Conservation (phyloP, 352 stramenopile species). For the Phytophthora sp. region DNA sequence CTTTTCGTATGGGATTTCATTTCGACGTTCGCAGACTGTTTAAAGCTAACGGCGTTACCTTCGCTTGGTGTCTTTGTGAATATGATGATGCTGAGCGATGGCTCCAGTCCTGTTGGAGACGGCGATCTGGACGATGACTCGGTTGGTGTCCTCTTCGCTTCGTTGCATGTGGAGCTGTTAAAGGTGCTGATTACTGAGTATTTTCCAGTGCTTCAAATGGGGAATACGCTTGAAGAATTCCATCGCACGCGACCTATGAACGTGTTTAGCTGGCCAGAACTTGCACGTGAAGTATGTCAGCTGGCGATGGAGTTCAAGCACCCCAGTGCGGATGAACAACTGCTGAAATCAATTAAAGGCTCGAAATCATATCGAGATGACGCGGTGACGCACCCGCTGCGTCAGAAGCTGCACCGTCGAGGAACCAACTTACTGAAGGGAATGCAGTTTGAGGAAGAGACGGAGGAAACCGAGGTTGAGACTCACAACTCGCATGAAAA, state of each 20-base stretch:
- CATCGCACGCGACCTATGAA: constrained; percentile 79
- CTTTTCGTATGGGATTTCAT: constrained; percentile 83
- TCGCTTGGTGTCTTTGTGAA: constrained; percentile 61
- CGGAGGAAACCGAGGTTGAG: constrained; percentile 28
- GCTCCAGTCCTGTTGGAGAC: constrained; percentile 55
- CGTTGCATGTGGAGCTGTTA: constrained; percentile 60
- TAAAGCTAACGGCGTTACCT: constrained; percentile 54
- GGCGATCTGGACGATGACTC: constrained; percentile 59
- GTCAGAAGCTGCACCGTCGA: constrained; percentile 46
- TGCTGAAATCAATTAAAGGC: constrained; percentile 80
- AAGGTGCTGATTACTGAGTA: constrained; percentile 64
- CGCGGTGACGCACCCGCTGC: constrained; percentile 57
- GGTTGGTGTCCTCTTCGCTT: constrained; percentile 50
- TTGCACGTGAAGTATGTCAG: constrained; percentile 75
- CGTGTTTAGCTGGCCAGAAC: constrained; percentile 80
- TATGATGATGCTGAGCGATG: constrained; percentile 54
- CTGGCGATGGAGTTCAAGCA: constrained; percentile 77
- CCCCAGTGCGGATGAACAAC: constrained; percentile 67
- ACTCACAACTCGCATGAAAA: constrained; percentile 12
- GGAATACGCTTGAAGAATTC: constrained; percentile 74
- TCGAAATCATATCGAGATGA: constrained; percentile 79
- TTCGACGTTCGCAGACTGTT: constrained; percentile 72
- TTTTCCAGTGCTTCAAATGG: constrained; percentile 75
- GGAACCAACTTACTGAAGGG: constrained; percentile 58
- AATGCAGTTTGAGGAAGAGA: constrained; percentile 56